Evolutionary conservation across 2,329 filamentous ascomycete genomes (phyloP).

Genomic region (Myriosclerotinia duriaeana): DNA sequence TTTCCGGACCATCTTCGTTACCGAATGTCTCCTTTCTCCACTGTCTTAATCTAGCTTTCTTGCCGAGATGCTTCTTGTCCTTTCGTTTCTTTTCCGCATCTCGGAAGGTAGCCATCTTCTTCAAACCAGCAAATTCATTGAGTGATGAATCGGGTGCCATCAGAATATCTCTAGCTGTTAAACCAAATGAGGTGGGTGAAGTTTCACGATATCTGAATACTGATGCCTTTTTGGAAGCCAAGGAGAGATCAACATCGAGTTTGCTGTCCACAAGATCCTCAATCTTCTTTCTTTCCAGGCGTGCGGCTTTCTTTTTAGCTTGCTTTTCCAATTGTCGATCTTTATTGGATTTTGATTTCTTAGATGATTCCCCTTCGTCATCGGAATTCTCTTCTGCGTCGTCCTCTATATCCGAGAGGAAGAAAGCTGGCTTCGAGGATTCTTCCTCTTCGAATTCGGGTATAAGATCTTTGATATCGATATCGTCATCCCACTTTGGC

Average conservation of each 20-base stretch:
- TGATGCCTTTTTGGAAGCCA: conserved; percentile 49
- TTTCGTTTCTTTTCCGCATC: conserved; percentile 85
- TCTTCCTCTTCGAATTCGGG: conserved; percentile 73
- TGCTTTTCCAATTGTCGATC: conserved; percentile 59
- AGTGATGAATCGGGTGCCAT: conserved; percentile 81
- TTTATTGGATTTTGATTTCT: conserved; percentile 60
- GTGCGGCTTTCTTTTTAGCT: conserved; percentile 67
- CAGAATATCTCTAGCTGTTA: conserved; percentile 87
- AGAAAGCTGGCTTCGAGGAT: conserved; percentile 50
- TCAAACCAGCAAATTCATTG: conserved; percentile 88
- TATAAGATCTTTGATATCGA: conserved; percentile 90
- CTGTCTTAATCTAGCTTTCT: conserved; percentile 86
- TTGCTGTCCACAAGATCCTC: conserved; percentile 82
- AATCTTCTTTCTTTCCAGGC: conserved; percentile 77
- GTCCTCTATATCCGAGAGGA: conserved; percentile 53
- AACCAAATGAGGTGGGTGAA: conserved; percentile 83
- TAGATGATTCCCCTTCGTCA: conserved; percentile 43
- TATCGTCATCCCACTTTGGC: conserved; percentile 93
- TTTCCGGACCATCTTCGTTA: conserved; percentile 45
- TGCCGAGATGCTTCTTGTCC: conserved; percentile 84
- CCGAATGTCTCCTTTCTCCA: conserved; percentile 73
- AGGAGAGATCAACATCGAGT: conserved; percentile 69
- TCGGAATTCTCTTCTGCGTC: conserved; percentile 47
- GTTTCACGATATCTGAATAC: conserved; percentile 92
- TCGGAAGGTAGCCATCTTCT: conserved; percentile 89